These are phyloP conservation scores for Wickerhamomyces bovis DNA, from an alignment of 805 yeast genomes.

Conservation along the genomic window DNA sequence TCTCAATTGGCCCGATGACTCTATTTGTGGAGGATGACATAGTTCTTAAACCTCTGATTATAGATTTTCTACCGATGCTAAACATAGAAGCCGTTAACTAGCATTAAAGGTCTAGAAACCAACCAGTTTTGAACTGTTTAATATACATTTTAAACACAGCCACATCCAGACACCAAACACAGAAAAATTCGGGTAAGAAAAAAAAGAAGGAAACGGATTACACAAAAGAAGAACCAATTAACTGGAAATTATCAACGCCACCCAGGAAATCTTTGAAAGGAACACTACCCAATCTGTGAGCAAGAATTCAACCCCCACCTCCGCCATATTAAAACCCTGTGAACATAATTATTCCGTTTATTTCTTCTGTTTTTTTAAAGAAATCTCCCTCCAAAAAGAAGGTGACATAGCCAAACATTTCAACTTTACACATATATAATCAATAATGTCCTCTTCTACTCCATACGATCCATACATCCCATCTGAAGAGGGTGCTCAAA, in stretches of 20 bases:
- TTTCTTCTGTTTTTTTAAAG: background rate
- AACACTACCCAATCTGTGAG: no score
- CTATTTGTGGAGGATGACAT: slow-evolving; percentile 17
- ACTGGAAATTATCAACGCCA: background rate
- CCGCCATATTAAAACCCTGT: no score
- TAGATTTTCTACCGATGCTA: background rate
- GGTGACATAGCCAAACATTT: background rate
- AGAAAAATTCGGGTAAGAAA: background rate
- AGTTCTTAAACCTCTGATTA: slow-evolving; percentile 11
- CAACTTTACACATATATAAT: background rate
- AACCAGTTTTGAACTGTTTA: no score
- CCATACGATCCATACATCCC: slow-evolving; percentile 88
- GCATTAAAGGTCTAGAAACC: background rate
- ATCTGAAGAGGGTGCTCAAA: slow-evolving; percentile 33
- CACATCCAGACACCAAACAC: background rate
- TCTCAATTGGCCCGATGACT: slow-evolving; percentile 22
- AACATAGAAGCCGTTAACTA: background rate
- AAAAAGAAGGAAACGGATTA: background rate
- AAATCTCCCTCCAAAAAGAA: background rate
- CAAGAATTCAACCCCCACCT: no score
- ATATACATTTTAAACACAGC: background rate
- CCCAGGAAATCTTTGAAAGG: background rate
- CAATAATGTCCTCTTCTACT: slow-evolving; percentile 64
- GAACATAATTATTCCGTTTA: no score
- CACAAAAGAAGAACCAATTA: background rate